Evolutionary conservation across 164 flowering plant genomes (phyloP).

Genomic region (Magnolia changhungtana): DNA sequence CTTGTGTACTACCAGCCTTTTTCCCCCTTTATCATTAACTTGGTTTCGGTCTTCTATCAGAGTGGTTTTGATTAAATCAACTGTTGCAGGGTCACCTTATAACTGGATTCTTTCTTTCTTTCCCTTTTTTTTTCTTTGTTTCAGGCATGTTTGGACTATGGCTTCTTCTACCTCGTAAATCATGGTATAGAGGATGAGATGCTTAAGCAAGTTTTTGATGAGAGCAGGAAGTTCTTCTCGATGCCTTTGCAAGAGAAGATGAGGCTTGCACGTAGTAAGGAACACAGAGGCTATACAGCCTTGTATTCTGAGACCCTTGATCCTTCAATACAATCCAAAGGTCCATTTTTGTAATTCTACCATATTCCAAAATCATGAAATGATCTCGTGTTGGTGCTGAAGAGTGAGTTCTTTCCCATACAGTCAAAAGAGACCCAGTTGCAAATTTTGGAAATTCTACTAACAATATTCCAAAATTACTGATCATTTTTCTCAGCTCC

Average conservation of each 20-base stretch:
- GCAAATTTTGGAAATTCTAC: background rate
- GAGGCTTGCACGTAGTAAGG: slow-evolving; percentile 42
- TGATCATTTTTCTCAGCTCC: background rate
- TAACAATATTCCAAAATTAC: background rate
- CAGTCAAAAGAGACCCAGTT: background rate
- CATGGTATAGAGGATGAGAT: slow-evolving; percentile 73
- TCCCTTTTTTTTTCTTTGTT: background rate
- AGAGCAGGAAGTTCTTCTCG: slow-evolving; percentile 63
- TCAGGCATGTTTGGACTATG: slow-evolving; percentile 74
- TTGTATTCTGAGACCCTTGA: slow-evolving; percentile 68
- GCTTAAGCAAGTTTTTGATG: slow-evolving; percentile 44
- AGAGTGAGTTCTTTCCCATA: background rate
- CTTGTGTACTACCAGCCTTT: background rate
- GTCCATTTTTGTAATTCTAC: slow-evolving; percentile 19
- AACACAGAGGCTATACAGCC: slow-evolving; percentile 66
- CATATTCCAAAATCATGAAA: background rate
- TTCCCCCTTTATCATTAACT: background rate
- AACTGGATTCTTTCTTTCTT: background rate
- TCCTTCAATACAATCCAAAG: slow-evolving; percentile 43
- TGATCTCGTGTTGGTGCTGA: too few species aligned
- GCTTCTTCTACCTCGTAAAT: slow-evolving; percentile 85
- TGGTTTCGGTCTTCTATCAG: background rate
- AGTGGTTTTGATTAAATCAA: background rate
- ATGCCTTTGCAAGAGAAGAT: slow-evolving; percentile 68
- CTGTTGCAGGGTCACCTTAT: background rate